These are phyloP conservation scores for Melampsora americana DNA, from an alignment of 1,284 basidiomycete genomes.

Conservation along the genomic window DNA sequence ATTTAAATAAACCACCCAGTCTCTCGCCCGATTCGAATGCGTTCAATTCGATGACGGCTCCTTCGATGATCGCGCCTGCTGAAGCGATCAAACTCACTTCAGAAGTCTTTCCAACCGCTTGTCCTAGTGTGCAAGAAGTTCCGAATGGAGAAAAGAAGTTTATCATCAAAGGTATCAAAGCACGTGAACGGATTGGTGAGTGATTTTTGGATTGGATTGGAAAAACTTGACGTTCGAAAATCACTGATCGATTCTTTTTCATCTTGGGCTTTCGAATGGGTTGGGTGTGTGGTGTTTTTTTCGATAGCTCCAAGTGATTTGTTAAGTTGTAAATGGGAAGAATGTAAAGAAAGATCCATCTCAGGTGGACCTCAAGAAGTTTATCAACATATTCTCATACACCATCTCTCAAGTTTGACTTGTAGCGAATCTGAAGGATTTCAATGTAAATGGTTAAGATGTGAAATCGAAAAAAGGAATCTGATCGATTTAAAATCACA, in stretches of 20 bases:
- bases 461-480: background rate
- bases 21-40: background rate
- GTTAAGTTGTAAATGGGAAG: background rate
- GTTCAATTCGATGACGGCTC: background rate
- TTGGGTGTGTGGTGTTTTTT: constrained; percentile 3
- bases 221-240: background rate
- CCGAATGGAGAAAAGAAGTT: constrained; percentile 35
- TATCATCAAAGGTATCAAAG: constrained; percentile 34
- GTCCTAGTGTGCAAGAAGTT: constrained; percentile 27
- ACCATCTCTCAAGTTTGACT: too few relatives aligned
- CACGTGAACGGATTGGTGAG: constrained; percentile 19
- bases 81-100: constrained; percentile 40
- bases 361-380: too few relatives aligned
- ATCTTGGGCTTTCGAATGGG: too few relatives aligned
- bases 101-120: constrained; percentile 37
- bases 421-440: too few relatives aligned
- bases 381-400: too few relatives aligned
- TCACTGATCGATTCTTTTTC: too few relatives aligned
- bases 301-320: background rate
- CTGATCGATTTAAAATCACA: background rate
- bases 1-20: background rate
- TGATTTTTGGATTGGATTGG: background rate
- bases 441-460: background rate
- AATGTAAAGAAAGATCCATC: too few relatives aligned
- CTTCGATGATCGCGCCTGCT: constrained; percentile 32